A percentile compares a stretch with the other conserved stretches of the same genome.
Evolutionary conservation across 805 yeast species (phyloP).

Genomic region (Zygoascus biomembranicola): DNA sequence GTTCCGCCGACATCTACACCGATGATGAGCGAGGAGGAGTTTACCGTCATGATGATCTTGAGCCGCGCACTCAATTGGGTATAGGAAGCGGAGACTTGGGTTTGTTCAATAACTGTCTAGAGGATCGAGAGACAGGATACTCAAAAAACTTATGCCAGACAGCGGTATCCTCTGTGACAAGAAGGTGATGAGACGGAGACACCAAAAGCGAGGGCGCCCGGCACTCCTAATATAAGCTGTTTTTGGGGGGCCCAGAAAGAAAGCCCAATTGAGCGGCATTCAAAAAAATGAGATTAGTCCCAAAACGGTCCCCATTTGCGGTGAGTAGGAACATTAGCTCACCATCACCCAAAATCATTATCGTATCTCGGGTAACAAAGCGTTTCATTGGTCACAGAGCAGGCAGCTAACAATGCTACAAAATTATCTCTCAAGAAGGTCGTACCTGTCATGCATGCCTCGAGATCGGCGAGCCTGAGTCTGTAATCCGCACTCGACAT

Average conservation of each 20-base stretch:
- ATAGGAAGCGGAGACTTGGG: neutral
- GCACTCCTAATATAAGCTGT: neutral
- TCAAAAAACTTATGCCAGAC: too few relatives aligned
- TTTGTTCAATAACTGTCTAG: too few relatives aligned
- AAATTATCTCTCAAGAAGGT: too few relatives aligned
- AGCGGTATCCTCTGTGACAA: too few relatives aligned
- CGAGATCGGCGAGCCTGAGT: too few relatives aligned
- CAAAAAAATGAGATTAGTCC: neutral
- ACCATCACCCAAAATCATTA: neutral
- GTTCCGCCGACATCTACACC: constrained; percentile 50
- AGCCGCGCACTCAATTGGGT: neutral
- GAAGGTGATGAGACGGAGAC: too few relatives aligned
- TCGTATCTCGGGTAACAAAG: neutral
- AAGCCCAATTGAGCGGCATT: neutral
- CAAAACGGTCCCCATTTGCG: neutral
- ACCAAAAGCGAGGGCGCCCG: too few relatives aligned
- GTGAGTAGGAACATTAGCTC: neutral
- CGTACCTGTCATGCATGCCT: too few relatives aligned
- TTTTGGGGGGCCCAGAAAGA: neutral
- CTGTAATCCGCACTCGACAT: too few relatives aligned
- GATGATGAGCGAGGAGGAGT: constrained; percentile 19
- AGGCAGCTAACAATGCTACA: too few relatives aligned
- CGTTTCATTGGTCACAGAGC: neutral
- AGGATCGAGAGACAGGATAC: too few relatives aligned
- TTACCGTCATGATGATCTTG: constrained; percentile 3